These are phyloP conservation scores for Chamaecrista fasciculata DNA, from an alignment of 306 rosid species.

Conservation along the genomic window DNA sequence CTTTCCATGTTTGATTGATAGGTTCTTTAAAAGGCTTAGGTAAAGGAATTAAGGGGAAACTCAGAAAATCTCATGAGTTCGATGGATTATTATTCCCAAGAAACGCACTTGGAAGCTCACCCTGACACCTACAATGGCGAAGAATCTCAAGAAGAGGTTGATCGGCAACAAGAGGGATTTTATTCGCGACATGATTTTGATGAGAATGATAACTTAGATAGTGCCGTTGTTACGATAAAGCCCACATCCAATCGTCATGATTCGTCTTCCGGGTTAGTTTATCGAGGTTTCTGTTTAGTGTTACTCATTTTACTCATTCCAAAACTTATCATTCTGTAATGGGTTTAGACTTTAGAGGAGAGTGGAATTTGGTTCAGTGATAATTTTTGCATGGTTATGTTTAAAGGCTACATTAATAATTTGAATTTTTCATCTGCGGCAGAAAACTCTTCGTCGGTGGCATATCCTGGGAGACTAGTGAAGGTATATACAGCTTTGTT, in stretches of 20 bases:
- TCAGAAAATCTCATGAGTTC: neutral
- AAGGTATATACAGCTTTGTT: conserved; percentile 38
- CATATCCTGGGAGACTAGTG: conserved; percentile 66
- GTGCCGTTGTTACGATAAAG: conserved; percentile 20
- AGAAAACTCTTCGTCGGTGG: conserved; percentile 74
- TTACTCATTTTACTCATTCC: conserved; percentile 5
- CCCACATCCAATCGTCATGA: conserved; percentile 40
- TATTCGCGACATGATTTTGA: conserved; percentile 23
- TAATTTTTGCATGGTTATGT: neutral
- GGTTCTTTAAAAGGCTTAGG: neutral
- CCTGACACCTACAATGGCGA: conserved; percentile 27
- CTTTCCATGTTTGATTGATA: too few relatives aligned
- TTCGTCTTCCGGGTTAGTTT: conserved; percentile 54
- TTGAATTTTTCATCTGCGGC: conserved; percentile 27
- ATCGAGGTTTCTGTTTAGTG: neutral
- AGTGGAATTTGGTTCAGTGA: neutral
- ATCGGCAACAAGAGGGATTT: conserved; percentile 12
- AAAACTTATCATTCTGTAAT: neutral
- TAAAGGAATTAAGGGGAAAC: neutral
- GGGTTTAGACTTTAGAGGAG: neutral
- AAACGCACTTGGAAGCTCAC: conserved; percentile 25
- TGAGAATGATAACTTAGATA: conserved; percentile 1
- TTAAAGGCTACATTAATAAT: neutral
- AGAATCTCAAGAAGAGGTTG: neutral
- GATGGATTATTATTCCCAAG: conserved; percentile 41